Conservation (phyloP, 768 basidiomycete genomes). For the Mycena belliarum region DNA sequence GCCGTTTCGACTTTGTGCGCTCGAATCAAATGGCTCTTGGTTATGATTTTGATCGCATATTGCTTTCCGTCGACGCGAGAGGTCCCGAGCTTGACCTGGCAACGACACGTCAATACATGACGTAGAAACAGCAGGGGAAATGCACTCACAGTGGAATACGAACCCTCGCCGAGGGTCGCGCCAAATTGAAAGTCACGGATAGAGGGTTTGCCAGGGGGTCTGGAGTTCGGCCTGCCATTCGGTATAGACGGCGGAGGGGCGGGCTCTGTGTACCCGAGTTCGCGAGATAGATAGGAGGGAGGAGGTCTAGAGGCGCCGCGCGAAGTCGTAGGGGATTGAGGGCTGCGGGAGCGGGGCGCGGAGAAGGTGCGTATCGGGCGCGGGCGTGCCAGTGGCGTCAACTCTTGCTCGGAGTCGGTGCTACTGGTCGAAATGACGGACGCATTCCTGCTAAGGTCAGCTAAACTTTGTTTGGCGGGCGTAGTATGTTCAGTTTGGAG, state of each 20-base stretch:
- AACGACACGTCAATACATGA: conserved; percentile 6
- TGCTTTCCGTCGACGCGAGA: conserved; percentile 56
- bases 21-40: conserved; percentile 53
- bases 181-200: conserved; percentile 75
- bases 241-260: conserved; percentile 12
- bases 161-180: conserved; percentile 75
- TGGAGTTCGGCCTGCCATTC: conserved; percentile 35
- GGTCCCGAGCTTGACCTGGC: conserved; percentile 59
- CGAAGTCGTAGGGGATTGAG: conserved; percentile 40
- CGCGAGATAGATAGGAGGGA: conserved; percentile 54
- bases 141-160: conserved; percentile 72
- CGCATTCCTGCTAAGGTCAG: conserved; percentile 73
- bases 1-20: conserved; percentile 73
- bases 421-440: conserved; percentile 73
- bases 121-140: background rate
- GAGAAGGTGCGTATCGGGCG: conserved; percentile 67
- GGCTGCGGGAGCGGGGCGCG: conserved; percentile 60
- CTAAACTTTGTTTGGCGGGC: conserved; percentile 35
- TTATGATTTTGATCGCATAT: conserved; percentile 67
- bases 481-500: conserved; percentile 35
- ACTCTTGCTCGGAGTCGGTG: conserved; percentile 48
- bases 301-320: conserved; percentile 44
- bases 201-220: conserved; percentile 37
- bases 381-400: conserved; percentile 43
- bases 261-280: conserved; percentile 41